Base-by-base conservation (phyloP, 2,329 filamentous ascomycete genomes). In the Cytospora schulzeri region DNA sequence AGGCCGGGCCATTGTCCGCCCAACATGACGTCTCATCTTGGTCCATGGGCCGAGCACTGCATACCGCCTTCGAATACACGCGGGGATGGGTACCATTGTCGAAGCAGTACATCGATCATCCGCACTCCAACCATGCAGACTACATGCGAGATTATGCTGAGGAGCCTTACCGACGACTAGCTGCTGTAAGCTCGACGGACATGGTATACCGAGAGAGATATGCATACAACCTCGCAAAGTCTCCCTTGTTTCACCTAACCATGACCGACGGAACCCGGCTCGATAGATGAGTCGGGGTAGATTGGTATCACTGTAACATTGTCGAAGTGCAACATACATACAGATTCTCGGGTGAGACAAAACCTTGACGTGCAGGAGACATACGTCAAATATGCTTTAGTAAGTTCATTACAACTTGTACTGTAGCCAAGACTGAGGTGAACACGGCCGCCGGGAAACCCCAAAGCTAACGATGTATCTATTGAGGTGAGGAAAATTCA, bases 271-370 rank as follows among this genome's bases (percentile, higher is more conserved):
- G 19, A 14, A 48, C 24, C 9, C 22, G 9, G 45, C 22, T n/a
- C 11, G 4, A 3, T 22, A 48, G 4, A 48, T 22, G 11, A 14
- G 38, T 62, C 48, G 38, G 38, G 59, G 17, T 35, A 50, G 26
- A 62, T 50, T 33, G 41, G 60, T 54, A 52, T 50, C 52, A 56
- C 52, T 28, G 41, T 15, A 56, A 51, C 60, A n/a, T 62, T 12
- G 24, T 48, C 11, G 45, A 24, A 3, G n/a, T 48, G n/a, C 24
- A 19, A 48, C n/a, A 24, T 11, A 45, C 33, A 11, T 35, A 35
- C 9, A n/a, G 38, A 1, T 41, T 6, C 38, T 41, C 6, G 38
- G 45, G 45, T 48, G 12, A 24, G n/a, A 22, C 11, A 4, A 24
- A 19, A 48, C 3, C n/a, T 8, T 48, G 45, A 48, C 45, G n/a